Base-by-base conservation (phyloP, 495 filamentous ascomycete genomes). In the Penicillium crystallinum region DNA sequence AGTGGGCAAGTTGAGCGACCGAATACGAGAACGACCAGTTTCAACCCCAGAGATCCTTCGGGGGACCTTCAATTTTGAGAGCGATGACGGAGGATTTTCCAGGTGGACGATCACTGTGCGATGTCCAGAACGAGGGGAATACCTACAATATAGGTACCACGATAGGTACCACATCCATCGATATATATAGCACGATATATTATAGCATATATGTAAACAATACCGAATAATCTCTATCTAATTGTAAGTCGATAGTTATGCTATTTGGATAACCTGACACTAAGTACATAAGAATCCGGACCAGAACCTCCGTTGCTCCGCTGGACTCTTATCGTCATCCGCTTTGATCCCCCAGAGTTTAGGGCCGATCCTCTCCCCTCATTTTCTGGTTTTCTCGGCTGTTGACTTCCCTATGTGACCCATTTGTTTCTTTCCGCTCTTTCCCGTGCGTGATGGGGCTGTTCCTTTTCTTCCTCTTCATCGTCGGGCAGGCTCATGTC, bases 361-460 rank as follows among this genome's bases (percentile, higher is more conserved):
- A 55, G 53, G 31, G 46, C 46, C 46, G 46, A 48, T 56, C 56
- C 55, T 62, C 55, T 54, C 55, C 59, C 53, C 60, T 52, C 42
- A 30, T 63, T 61, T 55, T 54, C 40, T 42, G 31, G 53, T 58
- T 59, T 53, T 55, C 52, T 40, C 42, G n/a, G n/a, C n/a, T n/a
- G n/a, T n/a, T n/a, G n/a, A n/a, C n/a, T n/a, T n/a, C n/a, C n/a
- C n/a, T n/a, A 70, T 65, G 64, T 55, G 61, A 58, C 63, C 56
- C 66, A 59, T 60, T 42, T 35, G 8, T 45, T 27, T 17, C 17
- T 27, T 53, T 65, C 65, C 63, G 62, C 63, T 59, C 46, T 49
- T 42, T 66, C 67, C 67, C 65, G 62, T 58, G 54, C 65, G 62
- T 58, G 54, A 61, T 71, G 68, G 59, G 58, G 59, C 47, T 50